Base-by-base conservation (phyloP, 805 yeast genomes). In the Cyberlindnera xishuangbannaensis region DNA sequence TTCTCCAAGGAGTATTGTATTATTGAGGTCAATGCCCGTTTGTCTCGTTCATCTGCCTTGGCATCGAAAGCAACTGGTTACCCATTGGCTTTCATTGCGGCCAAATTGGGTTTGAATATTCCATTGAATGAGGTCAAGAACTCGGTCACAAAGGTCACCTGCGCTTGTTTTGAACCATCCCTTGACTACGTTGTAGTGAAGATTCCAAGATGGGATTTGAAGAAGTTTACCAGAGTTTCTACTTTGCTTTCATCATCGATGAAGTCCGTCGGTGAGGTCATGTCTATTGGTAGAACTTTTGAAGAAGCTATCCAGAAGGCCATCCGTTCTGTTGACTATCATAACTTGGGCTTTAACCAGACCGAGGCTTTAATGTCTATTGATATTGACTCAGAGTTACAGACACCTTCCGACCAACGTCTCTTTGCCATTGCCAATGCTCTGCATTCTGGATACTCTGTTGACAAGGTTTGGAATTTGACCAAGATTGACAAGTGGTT, bases 371-470 rank as follows among this genome's bases (percentile, higher is more conserved):
- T 86, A 48, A 78, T 85, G 87, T 81, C 92, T 22, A 83, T 87
- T 54, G 95, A 88, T 53, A 84, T 88, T 48, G 98, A 92, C 61
- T 58, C 77, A 37, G 98, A 90, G 68, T 74, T 42, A 95, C 86
- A 46, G 65, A 81, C 55, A 69, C 97, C 97, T 45, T 85, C 96
- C 42, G 96, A 92, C 62, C 75, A 96, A 68, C 78, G 97, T 71
- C 81, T 96, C 90, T 73, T 92, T 52, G 98, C 98, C 31, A 95
- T 90, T 40, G 97, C 97, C 37, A 95, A 92, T 66, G 98, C 98
- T 39, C 69, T 90, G 55, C 64, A 90, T 35, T 92, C 88, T 59
- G 95, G 78, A 60, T 90, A 90, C 63, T 59, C 95, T 9, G 95
- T 92, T 41, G 97, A 92, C 37, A 73, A 69, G 57, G 96, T 92